phyloP scores from a whole-genome alignment of 805 yeast species.

The Candida maltosa region DNA sequence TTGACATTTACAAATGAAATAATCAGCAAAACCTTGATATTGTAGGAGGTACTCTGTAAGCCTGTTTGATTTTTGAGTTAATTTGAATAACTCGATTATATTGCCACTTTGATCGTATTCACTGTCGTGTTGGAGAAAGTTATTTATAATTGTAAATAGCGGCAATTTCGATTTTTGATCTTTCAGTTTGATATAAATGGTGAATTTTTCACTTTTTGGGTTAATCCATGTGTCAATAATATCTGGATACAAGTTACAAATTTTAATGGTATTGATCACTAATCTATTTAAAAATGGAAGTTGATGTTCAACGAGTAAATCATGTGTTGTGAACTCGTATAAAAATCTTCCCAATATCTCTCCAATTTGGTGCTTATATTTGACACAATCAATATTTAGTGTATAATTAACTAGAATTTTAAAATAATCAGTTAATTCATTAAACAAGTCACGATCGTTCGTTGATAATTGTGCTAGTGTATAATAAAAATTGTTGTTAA shows the following conservation, averaged over 20 bases:
- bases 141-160: slow-evolving; percentile 16
- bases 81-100: slow-evolving; percentile 5
- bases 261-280: slow-evolving; percentile 6
- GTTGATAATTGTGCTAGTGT: slow-evolving; percentile 6
- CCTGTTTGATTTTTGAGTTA: slow-evolving; percentile 4
- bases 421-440: slow-evolving; percentile 10
- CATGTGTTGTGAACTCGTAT: slow-evolving; percentile 5
- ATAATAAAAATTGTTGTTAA: slow-evolving; percentile 8
- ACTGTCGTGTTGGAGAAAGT: slow-evolving; percentile 12
- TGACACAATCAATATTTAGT: slow-evolving; percentile 3
- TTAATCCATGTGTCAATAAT: slow-evolving; percentile 9
- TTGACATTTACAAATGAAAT: slow-evolving; percentile 1
- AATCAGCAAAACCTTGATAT: slow-evolving; percentile 1
- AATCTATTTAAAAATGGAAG: slow-evolving; percentile 7
- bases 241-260: slow-evolving; percentile 9
- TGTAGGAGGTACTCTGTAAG: slow-evolving; percentile 3
- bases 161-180: slow-evolving; percentile 12
- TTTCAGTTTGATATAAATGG: not conserved
- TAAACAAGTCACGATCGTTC: slow-evolving; percentile 8
- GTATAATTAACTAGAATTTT: slow-evolving; percentile 10
- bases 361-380: slow-evolving; percentile 2
- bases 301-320: slow-evolving; percentile 8
- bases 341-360: slow-evolving; percentile 9
- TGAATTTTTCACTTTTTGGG: not conserved
- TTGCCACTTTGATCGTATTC: slow-evolving; percentile 2